phyloP scores from a whole-genome alignment of 352 stramenopile species.

The Pythium guiyangense region DNA sequence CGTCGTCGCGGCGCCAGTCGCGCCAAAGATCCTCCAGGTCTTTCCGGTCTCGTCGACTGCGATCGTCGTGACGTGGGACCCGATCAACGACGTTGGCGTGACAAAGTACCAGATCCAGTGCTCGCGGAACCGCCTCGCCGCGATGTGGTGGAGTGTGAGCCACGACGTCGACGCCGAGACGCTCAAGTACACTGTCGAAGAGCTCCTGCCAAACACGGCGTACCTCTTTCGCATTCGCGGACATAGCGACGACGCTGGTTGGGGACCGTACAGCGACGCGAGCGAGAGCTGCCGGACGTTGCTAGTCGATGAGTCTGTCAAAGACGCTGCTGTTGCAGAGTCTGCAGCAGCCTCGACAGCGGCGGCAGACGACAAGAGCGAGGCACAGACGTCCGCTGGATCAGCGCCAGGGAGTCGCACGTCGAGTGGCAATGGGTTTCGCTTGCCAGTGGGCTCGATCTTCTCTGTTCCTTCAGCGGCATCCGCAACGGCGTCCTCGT shows the following conservation, averaged over 20 bases:
- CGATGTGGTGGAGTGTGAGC: slow-evolving; percentile 79
- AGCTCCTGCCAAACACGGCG: slow-evolving; percentile 49
- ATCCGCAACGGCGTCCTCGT: neutral
- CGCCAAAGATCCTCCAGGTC: slow-evolving; percentile 54
- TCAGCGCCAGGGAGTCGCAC: slow-evolving; percentile 12
- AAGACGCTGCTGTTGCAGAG: slow-evolving; percentile 8
- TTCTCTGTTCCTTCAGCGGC: neutral
- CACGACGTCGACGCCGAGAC: slow-evolving; percentile 55
- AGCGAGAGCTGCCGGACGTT: slow-evolving; percentile 60
- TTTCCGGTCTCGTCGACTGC: slow-evolving; percentile 53
- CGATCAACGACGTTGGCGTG: slow-evolving; percentile 45
- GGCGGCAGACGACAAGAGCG: slow-evolving; percentile 6
- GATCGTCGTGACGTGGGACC: slow-evolving; percentile 74
- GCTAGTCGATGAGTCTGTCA: slow-evolving; percentile 5
- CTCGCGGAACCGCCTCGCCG: slow-evolving; percentile 67
- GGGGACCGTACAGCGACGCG: slow-evolving; percentile 71
- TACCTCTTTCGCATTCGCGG: slow-evolving; percentile 78
- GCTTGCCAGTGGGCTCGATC: slow-evolving; percentile 10
- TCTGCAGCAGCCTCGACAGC: neutral
- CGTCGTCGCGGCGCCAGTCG: slow-evolving; percentile 11
- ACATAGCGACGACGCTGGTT: slow-evolving; percentile 43
- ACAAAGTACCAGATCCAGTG: slow-evolving; percentile 83
- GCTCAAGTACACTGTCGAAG: slow-evolving; percentile 45
- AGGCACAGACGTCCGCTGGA: neutral
- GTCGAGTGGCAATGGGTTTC: slow-evolving; percentile 15